These are phyloP conservation scores for Verticillium longisporum DNA, from an alignment of 2,329 filamentous ascomycete species.

Conservation along the genomic window DNA sequence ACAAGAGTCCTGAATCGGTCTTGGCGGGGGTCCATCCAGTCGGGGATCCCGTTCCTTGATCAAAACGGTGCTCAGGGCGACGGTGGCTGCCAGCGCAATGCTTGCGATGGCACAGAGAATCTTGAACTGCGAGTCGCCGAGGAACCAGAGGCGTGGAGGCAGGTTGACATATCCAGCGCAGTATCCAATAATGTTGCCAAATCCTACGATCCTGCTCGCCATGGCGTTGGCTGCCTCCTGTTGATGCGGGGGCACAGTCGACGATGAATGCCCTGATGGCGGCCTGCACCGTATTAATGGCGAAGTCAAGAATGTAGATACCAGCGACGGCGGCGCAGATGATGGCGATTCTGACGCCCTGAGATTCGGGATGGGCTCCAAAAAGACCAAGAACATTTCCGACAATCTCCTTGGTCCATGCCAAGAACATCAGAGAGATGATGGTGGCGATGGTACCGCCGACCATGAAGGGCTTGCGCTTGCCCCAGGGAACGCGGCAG, in stretches of 20 bases:
- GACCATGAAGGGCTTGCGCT: constrained; percentile 76
- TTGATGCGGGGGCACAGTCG: constrained; percentile 85
- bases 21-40: constrained; percentile 55
- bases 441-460: constrained; percentile 62
- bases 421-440: constrained; percentile 59
- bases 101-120: constrained; percentile 82
- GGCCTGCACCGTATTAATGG: constrained; percentile 96
- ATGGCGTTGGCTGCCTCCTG: constrained; percentile 92
- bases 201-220: constrained; percentile 78
- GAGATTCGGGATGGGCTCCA: constrained; percentile 59
- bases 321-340: constrained; percentile 77
- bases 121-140: constrained; percentile 88
- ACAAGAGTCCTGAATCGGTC: constrained; percentile 57
- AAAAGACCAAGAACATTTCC: constrained; percentile 62
- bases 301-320: constrained; percentile 87
- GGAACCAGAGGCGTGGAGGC: constrained; percentile 65
- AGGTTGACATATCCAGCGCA: constrained; percentile 80
- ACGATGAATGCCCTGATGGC: constrained; percentile 88
- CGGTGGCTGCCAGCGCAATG: constrained; percentile 61
- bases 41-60: constrained; percentile 78
- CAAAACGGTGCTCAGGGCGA: constrained; percentile 60
- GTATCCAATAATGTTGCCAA: constrained; percentile 89
- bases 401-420: constrained; percentile 70
- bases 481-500: constrained; percentile 68
- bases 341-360: constrained; percentile 55